Evolutionary conservation across 768 basidiomycete genomes (phyloP).

Genomic region (Suillus spraguei): DNA sequence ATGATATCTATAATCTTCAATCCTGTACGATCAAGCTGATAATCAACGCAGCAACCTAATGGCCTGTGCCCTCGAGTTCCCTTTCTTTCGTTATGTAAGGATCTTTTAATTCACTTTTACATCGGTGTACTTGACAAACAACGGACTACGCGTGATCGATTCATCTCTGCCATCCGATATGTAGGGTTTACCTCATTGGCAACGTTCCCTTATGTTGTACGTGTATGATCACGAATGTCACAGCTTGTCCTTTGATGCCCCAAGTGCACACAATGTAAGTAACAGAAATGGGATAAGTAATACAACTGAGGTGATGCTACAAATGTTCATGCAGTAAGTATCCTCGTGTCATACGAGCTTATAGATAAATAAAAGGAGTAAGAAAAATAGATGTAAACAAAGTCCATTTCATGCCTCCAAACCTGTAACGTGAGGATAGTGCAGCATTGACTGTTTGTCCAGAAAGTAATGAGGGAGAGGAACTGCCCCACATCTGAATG

Average conservation of each 20-base stretch:
- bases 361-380: neutral
- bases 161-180: neutral
- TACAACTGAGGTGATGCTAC: neutral
- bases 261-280: neutral
- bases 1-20: too few relatives aligned
- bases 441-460: slow-evolving; percentile 23
- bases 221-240: neutral
- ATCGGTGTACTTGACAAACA: neutral
- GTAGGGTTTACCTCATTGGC: neutral
- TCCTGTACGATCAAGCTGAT: too few relatives aligned
- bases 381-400: slow-evolving; percentile 2
- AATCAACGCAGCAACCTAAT: too few relatives aligned
- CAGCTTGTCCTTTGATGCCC: neutral
- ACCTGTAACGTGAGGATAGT: neutral
- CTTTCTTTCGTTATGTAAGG: too few relatives aligned
- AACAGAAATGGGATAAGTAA: neutral
- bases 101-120: too few relatives aligned
- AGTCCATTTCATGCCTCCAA: slow-evolving; percentile 5
- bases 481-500: slow-evolving; percentile 64
- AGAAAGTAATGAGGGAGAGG: slow-evolving; percentile 45
- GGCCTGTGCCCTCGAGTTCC: too few relatives aligned
- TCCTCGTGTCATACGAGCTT: neutral
- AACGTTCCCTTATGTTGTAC: neutral
- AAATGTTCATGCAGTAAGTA: neutral
- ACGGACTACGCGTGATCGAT: neutral